Conservation (phyloP, 257 asterid species). For the Solanum piurae region DNA sequence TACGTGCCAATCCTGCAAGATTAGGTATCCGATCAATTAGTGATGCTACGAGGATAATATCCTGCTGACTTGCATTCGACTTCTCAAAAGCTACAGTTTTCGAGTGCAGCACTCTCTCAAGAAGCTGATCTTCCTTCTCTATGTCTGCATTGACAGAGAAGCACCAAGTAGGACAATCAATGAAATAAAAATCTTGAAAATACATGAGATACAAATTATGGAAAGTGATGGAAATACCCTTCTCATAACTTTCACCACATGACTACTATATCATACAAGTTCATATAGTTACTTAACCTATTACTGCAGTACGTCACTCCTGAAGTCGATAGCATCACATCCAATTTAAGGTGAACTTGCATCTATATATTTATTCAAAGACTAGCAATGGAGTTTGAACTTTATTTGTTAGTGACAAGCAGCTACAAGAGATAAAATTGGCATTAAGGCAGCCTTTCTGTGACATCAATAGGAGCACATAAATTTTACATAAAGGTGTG, state of each 20-base stretch:
- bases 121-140: conserved; percentile 70
- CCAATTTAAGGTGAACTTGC: not conserved
- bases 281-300: not conserved
- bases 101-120: conserved; percentile 54
- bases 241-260: not conserved
- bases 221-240: not conserved
- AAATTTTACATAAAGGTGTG: not conserved
- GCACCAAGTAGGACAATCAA: not conserved
- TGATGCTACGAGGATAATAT: conserved; percentile 69
- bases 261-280: not conserved
- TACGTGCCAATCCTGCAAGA: conserved; percentile 95
- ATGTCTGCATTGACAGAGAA: conserved; percentile 35
- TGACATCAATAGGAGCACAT: not conserved
- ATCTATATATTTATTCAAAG: not conserved
- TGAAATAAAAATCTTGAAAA: not conserved
- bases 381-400: not conserved
- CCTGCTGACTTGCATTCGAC: conserved; percentile 59
- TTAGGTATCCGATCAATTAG: conserved; percentile 90
- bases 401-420: not conserved
- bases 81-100: conserved; percentile 52
- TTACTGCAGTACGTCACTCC: not conserved
- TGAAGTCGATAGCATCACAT: not conserved
- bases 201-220: not conserved
- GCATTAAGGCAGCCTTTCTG: not conserved
- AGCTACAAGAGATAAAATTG: not conserved